Conservation (phyloP, 208 protist species). For the Leptomonas pyrrhocoris region DNA sequence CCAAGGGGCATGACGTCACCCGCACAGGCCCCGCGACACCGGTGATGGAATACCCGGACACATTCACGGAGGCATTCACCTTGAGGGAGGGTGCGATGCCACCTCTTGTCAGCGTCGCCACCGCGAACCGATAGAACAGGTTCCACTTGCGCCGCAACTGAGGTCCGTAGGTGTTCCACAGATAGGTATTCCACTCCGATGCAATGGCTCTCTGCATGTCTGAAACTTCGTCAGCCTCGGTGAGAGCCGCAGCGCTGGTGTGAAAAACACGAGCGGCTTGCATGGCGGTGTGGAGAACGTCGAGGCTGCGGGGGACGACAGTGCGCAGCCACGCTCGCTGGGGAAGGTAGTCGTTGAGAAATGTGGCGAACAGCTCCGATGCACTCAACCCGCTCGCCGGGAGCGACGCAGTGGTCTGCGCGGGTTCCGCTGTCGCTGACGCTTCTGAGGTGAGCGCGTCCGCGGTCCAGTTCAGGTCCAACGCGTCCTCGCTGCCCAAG, state of each 20-base stretch:
- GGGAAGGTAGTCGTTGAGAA: constrained; percentile 34
- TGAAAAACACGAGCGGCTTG: constrained; percentile 4
- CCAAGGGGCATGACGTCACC: constrained; percentile 15
- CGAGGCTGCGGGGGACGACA: constrained; percentile 20
- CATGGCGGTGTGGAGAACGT: constrained; percentile 14
- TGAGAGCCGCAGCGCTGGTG: neutral
- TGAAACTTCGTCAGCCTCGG: constrained; percentile 4
- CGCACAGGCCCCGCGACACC: neutral
- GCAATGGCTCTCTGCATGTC: constrained; percentile 20
- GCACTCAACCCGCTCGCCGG: constrained; percentile 12
- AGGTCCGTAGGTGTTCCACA: constrained; percentile 28
- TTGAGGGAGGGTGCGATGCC: constrained; percentile 9
- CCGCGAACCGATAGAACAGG: constrained; percentile 18
- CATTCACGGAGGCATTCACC: neutral
- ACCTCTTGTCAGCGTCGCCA: constrained; percentile 16
- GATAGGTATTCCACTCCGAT: constrained; percentile 22
- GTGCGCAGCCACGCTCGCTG: constrained; percentile 37
- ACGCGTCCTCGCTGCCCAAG: constrained; percentile 7
- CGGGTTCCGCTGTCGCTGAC: neutral
- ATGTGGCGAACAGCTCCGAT: constrained; percentile 17
- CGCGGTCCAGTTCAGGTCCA: constrained; percentile 21
- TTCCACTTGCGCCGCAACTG: constrained; percentile 36
- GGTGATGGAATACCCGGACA: constrained; percentile 5
- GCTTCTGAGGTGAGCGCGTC: neutral
- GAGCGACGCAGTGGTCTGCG: neutral